These are phyloP conservation scores for Ganoderma lingzhi DNA, from an alignment of 1,284 basidiomycete species.

Conservation along the genomic window DNA sequence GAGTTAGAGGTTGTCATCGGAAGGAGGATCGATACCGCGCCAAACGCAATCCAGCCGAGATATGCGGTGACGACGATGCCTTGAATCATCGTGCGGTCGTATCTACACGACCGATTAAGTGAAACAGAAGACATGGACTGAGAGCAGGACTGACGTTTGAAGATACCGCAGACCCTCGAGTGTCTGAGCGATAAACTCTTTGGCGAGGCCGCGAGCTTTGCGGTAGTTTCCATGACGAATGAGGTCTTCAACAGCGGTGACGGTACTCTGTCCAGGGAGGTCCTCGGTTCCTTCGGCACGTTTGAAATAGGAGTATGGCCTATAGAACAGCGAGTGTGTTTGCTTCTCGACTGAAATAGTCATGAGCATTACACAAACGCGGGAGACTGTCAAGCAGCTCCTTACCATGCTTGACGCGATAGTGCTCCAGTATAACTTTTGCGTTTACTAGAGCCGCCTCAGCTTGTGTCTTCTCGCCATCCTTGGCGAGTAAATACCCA, in stretches of 20 bases:
- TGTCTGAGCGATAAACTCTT: constrained; percentile 62
- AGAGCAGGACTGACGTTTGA: constrained; percentile 63
- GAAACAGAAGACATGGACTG: background rate
- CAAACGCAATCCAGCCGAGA: constrained; percentile 79
- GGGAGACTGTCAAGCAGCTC: constrained; percentile 33
- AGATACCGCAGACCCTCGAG: constrained; percentile 82
- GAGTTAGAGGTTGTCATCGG: constrained; percentile 20
- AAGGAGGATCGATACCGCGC: constrained; percentile 60
- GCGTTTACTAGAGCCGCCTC: constrained; percentile 76
- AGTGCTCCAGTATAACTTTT: constrained; percentile 82
- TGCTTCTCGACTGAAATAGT: constrained; percentile 63
- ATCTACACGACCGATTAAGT: constrained; percentile 45
- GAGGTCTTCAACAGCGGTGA: constrained; percentile 54
- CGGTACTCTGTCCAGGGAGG: constrained; percentile 36
- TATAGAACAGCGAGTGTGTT: constrained; percentile 65
- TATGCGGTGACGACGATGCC: constrained; percentile 79
- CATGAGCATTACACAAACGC: background rate
- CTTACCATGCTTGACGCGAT: constrained; percentile 79
- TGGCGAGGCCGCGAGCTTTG: constrained; percentile 59
- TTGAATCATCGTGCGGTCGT: constrained; percentile 81
- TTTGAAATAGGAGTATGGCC: constrained; percentile 69
- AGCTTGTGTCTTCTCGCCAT: constrained; percentile 55
- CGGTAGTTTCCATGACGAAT: constrained; percentile 55
- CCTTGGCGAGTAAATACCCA: constrained; percentile 58
- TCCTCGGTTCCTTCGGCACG: constrained; percentile 43